Evolutionary conservation across 352 stramenopile genomes (phyloP), one percentile per base, ranked within the genome.

Genomic region (Phytophthora pseudosyringae): DNA sequence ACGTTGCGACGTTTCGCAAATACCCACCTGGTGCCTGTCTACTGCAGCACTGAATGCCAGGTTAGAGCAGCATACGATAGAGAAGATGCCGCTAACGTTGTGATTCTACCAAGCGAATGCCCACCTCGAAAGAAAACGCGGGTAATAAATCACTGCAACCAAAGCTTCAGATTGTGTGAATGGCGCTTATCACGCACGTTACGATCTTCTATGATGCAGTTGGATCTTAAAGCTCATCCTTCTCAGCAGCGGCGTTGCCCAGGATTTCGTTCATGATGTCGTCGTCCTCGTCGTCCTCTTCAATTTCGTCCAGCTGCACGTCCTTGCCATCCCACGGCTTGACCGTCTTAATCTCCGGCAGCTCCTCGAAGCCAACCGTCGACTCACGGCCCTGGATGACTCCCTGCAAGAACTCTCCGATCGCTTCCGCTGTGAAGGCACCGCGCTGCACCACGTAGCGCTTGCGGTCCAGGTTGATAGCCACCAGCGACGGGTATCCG

Each of bases 211-310:
- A 59, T 56, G 50, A 18, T 63, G 43, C 64, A 60, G 15, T 38
- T 39, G 16, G 28, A 45, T 12, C 36, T 66, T 88, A 97, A 59
- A 95, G 75, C 47, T 97, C 89, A 32, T 96, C 88, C 69, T 92
- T 96, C 59, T 80, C 69, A 13, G 58, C 69, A 13, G 58, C 73
- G 9, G 55, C 69, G 41, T 68, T 71, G 29, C 80, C 80, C 8
- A 96, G 65, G 18, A 94, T 94, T 57, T 97, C 90, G 62, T 77
- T 91, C 64, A 97, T 67, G 52, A 97, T 95, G 53, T 94, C 88
- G 49, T 93, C 86, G 54, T 93, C 86, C 15, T 93, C 86, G 50
- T 95, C 86, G 28, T 93, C 85, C 3, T 93, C 86, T 47, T 90
- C 88, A 15, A 93, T 72, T 43, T 81, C 67, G 31, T 94, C 85